Evolutionary conservation across 345 rosid species (phyloP), one percentile per base, ranked within the genome.

Genomic region (Rhizophora mangle): DNA sequence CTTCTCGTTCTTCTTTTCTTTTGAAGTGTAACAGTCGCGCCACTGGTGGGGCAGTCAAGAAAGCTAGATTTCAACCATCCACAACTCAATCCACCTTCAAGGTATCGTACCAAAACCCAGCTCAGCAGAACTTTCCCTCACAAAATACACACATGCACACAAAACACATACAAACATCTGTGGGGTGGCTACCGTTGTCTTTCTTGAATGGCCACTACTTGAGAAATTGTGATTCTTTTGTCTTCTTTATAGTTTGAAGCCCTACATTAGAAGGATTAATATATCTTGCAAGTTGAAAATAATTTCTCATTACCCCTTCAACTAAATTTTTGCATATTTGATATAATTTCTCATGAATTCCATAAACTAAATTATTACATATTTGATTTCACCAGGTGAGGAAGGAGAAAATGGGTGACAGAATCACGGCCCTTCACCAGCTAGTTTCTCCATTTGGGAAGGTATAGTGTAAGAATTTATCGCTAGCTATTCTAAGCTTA

Each of bases 391-490:
- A 30, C 54, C 83, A 87, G 93, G 93, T 86, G 72, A 84, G 92
- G 81, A 92, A 88, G 83, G 93, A 87, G 79, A 89, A 88, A 72
- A 60, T 88, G 71, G 96, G 96, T 62, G 96, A 89, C 70, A 77
- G 96, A 75, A 86, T 87, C 47, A 86, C 91, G 68, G 82, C 96
- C n/a, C 89, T 91, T 72, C 97, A 91, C 86, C 93, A 92, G 78
- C 85, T 92, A 15, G 97, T 89, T 76, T 92, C 97, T 76, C 96
- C 96, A 59, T 89, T 89, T 80, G 96, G 97, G 56, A 91, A 91
- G 91, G 97, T 88, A 71, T 52, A 29, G 36, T 36, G 16, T 6
- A 7, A 39, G 18, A 56, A 56, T 8, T 16, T 21, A 16, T n/a
- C 18, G 0, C 29, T 54, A 57, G 13, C 57, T 10, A 6, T 55